Percentiles rank a stretch among this genome's conserved stretches.
These are phyloP conservation scores for Suhomyces sp. DNA, from an alignment of 805 yeast genomes.

Conservation along the genomic window DNA sequence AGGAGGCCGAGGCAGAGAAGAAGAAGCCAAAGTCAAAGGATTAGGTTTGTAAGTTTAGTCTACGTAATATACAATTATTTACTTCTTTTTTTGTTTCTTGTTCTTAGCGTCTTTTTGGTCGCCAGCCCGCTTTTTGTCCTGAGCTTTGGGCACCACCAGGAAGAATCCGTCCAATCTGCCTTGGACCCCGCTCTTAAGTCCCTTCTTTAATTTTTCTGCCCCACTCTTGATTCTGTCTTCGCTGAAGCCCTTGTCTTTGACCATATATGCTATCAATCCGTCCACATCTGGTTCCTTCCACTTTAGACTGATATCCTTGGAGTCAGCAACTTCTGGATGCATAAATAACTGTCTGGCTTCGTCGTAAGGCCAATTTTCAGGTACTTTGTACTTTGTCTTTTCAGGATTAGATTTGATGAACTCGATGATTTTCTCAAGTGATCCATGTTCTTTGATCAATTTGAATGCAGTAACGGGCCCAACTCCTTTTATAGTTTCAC, in stretches of 20 bases:
- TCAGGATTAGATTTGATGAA: constrained; percentile 52
- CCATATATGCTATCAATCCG: constrained; percentile 79
- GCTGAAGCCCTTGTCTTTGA: constrained; percentile 82
- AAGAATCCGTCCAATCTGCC: constrained; percentile 93
- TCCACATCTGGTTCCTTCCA: constrained; percentile 90
- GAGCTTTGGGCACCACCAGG: constrained; percentile 51
- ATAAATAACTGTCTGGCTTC: constrained; percentile 84
- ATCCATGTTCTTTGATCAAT: constrained; percentile 78
- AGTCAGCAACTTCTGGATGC: constrained; percentile 73
- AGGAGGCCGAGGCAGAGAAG: constrained; percentile 77
- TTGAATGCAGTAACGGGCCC: constrained; percentile 95
- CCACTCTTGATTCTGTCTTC: constrained; percentile 91
- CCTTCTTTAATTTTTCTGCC: constrained; percentile 79
- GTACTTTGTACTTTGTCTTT: constrained; percentile 71
- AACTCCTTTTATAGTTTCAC: constrained; percentile 91
- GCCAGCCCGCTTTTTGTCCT: constrained; percentile 30
- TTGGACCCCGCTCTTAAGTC: constrained; percentile 80
- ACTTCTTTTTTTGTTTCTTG: constrained; percentile 23
- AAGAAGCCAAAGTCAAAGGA: constrained; percentile 44
- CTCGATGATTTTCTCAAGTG: constrained; percentile 75
- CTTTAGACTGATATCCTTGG: constrained; percentile 63
- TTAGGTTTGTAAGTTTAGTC: not conserved
- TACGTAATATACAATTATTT: not conserved
- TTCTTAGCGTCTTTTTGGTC: constrained; percentile 28
- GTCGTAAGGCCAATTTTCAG: constrained; percentile 91